phyloP scores from a whole-genome alignment of 352 stramenopile genomes.

The Phytophthora pluvialis region DNA sequence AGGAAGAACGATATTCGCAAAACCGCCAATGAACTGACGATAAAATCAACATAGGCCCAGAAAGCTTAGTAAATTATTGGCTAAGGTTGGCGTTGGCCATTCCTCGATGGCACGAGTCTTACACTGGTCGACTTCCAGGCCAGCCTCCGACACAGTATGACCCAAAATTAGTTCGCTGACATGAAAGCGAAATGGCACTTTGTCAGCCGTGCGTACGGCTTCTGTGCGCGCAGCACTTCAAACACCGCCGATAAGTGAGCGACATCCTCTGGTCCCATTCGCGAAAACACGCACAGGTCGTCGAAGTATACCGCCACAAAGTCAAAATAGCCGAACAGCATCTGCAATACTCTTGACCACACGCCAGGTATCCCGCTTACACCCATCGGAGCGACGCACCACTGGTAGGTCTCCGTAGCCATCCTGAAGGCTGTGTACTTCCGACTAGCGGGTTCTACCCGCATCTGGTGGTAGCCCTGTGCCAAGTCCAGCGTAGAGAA shows the following conservation, averaged over 20 bases:
- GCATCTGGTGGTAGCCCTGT: slow-evolving; percentile 40
- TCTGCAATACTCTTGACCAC: slow-evolving; percentile 25
- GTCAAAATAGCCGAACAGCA: slow-evolving; percentile 28
- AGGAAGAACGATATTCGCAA: too few relatives aligned
- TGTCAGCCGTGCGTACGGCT: background rate
- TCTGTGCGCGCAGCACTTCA: background rate
- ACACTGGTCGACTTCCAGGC: too few relatives aligned
- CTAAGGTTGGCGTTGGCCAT: too few relatives aligned
- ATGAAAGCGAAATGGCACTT: too few relatives aligned
- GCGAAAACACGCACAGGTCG: too few relatives aligned
- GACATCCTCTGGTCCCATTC: too few relatives aligned
- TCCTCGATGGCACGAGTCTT: too few relatives aligned
- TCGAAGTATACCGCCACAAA: slow-evolving; percentile 4
- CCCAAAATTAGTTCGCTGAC: too few relatives aligned
- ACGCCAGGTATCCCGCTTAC: slow-evolving; percentile 42
- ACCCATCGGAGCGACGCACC: slow-evolving; percentile 44
- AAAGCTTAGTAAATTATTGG: too few relatives aligned
- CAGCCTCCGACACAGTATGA: too few relatives aligned
- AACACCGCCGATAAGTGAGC: background rate
- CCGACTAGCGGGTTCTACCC: background rate
- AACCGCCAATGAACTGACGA: too few relatives aligned
- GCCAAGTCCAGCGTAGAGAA: slow-evolving; percentile 29
- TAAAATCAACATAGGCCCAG: too few relatives aligned
- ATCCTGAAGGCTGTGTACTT: slow-evolving; percentile 11
- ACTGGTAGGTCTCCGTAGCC: slow-evolving; percentile 42